Conservation (phyloP, 345 rosid species). For the Salix suchowensis region DNA sequence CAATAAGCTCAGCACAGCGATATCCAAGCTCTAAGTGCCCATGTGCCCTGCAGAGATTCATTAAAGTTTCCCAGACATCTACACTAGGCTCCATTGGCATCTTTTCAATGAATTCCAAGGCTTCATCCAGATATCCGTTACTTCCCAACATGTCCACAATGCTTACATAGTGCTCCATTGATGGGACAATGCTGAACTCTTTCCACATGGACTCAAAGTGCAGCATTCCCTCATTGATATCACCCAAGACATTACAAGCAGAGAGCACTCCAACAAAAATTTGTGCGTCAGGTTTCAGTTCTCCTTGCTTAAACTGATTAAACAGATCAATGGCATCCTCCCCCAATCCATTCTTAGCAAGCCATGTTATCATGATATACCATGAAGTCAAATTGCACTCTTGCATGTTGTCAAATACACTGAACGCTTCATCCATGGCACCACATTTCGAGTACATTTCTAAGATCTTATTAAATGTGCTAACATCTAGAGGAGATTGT, state of each 20-base stretch:
- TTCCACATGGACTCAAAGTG: slow-evolving; percentile 69
- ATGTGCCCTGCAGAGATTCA: slow-evolving; percentile 69
- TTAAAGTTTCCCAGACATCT: slow-evolving; percentile 72
- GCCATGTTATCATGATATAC: slow-evolving; percentile 58
- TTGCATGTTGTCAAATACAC: slow-evolving; percentile 51
- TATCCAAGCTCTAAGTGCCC: slow-evolving; percentile 77
- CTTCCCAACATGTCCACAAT: slow-evolving; percentile 66
- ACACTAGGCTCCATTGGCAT: slow-evolving; percentile 58
- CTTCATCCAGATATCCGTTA: slow-evolving; percentile 68
- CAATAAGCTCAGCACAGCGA: slow-evolving; percentile 62
- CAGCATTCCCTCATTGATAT: slow-evolving; percentile 62
- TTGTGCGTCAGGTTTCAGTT: slow-evolving; percentile 50
- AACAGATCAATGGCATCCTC: slow-evolving; percentile 83
- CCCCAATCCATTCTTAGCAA: slow-evolving; percentile 67
- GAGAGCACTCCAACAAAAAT: slow-evolving; percentile 55
- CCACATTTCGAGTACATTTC: slow-evolving; percentile 71
- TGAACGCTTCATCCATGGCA: slow-evolving; percentile 42
- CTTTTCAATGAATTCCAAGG: slow-evolving; percentile 58
- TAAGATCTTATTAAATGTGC: slow-evolving; percentile 42
- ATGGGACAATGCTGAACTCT: slow-evolving; percentile 53
- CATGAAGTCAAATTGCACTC: slow-evolving; percentile 53
- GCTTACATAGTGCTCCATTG: slow-evolving; percentile 58
- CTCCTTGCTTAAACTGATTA: slow-evolving; percentile 53
- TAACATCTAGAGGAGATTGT: slow-evolving; percentile 29
- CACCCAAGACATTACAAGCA: slow-evolving; percentile 61